Evolutionary conservation across 2,329 filamentous ascomycete genomes (phyloP).

Genomic region (Remersonia thermophila): DNA sequence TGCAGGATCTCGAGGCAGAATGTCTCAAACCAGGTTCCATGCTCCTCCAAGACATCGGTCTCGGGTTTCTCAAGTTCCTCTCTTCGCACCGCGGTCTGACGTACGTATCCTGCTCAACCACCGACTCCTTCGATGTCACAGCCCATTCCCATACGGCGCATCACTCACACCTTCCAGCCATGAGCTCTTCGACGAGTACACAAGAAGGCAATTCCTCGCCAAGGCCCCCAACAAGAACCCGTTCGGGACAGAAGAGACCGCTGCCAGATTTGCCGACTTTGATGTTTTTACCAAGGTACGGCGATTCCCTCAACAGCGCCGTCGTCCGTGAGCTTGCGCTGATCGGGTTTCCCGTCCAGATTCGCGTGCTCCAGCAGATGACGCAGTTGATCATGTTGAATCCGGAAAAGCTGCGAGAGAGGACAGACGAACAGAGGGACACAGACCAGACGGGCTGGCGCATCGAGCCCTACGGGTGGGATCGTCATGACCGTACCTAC

Average conservation of each 20-base stretch:
- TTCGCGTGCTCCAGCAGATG: slow-evolving; percentile 73
- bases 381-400: slow-evolving; percentile 83
- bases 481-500: slow-evolving; percentile 73
- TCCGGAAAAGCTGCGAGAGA: slow-evolving; percentile 73
- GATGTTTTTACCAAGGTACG: slow-evolving; percentile 66
- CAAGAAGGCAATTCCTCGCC: slow-evolving; percentile 73
- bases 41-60: slow-evolving; percentile 66
- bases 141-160: too few species aligned
- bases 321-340: neutral
- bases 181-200: slow-evolving; percentile 88
- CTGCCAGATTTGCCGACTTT: slow-evolving; percentile 66
- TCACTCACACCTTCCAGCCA: slow-evolving; percentile 38
- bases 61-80: slow-evolving; percentile 80
- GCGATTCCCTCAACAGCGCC: neutral
- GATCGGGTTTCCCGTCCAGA: slow-evolving; percentile 29
- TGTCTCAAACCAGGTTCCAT: slow-evolving; percentile 70
- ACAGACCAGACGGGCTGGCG: slow-evolving; percentile 69
- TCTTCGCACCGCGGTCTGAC: slow-evolving; percentile 87
- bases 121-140: neutral
- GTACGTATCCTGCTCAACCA: slow-evolving; percentile 40
- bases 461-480: slow-evolving; percentile 80
- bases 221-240: slow-evolving; percentile 72
- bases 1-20: slow-evolving; percentile 75
- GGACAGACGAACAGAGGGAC: slow-evolving; percentile 72
- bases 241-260: slow-evolving; percentile 65